Base-by-base conservation (phyloP, 1,139 yeast genomes). In the Debaryomyces subglobosus region DNA sequence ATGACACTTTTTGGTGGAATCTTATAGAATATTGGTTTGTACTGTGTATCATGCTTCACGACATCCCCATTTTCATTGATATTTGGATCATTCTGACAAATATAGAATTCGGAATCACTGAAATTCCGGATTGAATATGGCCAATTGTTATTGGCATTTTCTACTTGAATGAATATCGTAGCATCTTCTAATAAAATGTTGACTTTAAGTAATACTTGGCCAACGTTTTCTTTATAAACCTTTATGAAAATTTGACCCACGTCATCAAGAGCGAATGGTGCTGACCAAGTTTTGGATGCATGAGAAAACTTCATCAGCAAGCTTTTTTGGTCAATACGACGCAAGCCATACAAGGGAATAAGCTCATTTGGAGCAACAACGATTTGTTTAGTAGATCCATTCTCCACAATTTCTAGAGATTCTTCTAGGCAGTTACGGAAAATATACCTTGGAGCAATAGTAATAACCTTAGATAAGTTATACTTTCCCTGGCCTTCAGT, bases 111-210 rank as follows among this genome's bases (percentile, higher is more conserved):
- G 32, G 81, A 71, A 53, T 89, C 88, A 61, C 96, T 89, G 65
- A 89, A 92, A 62, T 95, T 95, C 50, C 97, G 75, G 43, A 95
- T 84, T 0, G 97, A 89, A 64, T 74, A 94, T 5, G 99, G 99
- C 99, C 99, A 95, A 53, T 81, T 76, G 52, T 84, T 81, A 39
- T 82, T 81, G 2, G 96, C 95, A 61, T 84, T 84, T 45, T 81
- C 82, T 39, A 94, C 67, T 55, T 86, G 86, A 46, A 94, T 77
- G 60, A 89, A 92, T 27, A 95, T 72, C 0, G 97, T 84, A 0
- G 96, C 92, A 45, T 84, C 81, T 56, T 92, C 97, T 16, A 91
- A 72, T 36, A 87, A 65, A 30, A 90, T 81, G 48, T 88, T 92
- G 25, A 90, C 79, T 60, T 87, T 85, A 29, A 91, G 67, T 45